phyloP scores from a whole-genome alignment of 805 yeast species.

The Hanseniaspora occidentalis region DNA sequence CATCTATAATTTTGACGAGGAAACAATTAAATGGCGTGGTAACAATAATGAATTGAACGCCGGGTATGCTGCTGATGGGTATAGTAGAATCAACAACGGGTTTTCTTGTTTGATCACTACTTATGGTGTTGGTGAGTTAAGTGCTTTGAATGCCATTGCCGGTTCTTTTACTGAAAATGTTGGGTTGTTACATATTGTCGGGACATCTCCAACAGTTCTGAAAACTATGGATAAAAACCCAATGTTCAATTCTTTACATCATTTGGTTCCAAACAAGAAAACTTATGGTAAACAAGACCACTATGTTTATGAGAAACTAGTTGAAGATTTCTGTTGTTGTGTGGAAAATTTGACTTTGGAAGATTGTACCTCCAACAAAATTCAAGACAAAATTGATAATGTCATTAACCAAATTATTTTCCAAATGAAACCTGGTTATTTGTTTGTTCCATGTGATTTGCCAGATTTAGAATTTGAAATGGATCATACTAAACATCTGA shows the following conservation, averaged over 20 bases:
- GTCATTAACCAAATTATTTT: slow-evolving; percentile 44
- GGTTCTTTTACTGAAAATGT: slow-evolving; percentile 77
- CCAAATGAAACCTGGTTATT: slow-evolving; percentile 67
- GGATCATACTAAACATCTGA: slow-evolving; percentile 21
- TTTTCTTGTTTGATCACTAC: slow-evolving; percentile 57
- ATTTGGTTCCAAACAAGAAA: slow-evolving; percentile 39
- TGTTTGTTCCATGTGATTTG: slow-evolving; percentile 65
- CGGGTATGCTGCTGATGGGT: slow-evolving; percentile 87
- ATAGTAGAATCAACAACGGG: slow-evolving; percentile 50
- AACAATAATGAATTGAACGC: slow-evolving; percentile 83
- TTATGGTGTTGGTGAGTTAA: slow-evolving; percentile 81
- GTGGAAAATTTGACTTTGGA: slow-evolving; percentile 35
- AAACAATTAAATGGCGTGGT: slow-evolving; percentile 48
- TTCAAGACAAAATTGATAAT: slow-evolving; percentile 43
- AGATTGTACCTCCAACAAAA: slow-evolving; percentile 20
- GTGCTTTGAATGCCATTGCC: slow-evolving; percentile 71
- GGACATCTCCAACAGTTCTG: slow-evolving; percentile 30
- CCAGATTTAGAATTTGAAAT: slow-evolving; percentile 33
- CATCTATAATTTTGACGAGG: slow-evolving; percentile 32
- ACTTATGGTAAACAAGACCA: slow-evolving; percentile 47
- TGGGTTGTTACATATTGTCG: slow-evolving; percentile 76
- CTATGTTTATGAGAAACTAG: slow-evolving; percentile 51
- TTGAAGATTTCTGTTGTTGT: slow-evolving; percentile 41
- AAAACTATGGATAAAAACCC: slow-evolving; percentile 47
- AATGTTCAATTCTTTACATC: slow-evolving; percentile 56